Base-by-base conservation (phyloP, 1,284 basidiomycete genomes). In the Trametes pubescens region DNA sequence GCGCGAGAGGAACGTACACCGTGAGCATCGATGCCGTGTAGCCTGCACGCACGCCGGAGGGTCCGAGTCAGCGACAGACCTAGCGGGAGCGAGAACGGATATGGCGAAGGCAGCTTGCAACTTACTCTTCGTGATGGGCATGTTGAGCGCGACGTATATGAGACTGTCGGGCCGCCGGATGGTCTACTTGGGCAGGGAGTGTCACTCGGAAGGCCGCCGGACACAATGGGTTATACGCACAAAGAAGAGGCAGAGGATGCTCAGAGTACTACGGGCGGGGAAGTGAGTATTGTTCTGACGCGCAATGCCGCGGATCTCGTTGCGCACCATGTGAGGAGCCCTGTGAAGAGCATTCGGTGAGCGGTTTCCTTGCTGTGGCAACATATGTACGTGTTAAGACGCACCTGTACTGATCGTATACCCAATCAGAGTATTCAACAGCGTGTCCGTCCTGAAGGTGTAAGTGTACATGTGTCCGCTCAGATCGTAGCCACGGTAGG, bases 361-460 rank as follows among this genome's bases (percentile, higher is more conserved):
- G 29, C 22, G 26, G 7, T 4, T 9, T 2, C 2, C 21, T 8
- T 13, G 29, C 1, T 18, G 26, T 24, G 10, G 29, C 3, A 49
- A 2, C 18, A 14, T 14, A 46, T 22, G 24, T 14, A 6, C 14
- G 29, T 4, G 18, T 5, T 2, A 21, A 4, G 24, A n/a, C 38
- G 21, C 26, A 53, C 52, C 52, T 4, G 52, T 53, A 22, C 40
- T 53, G 21, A 53, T 35, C 22, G 52, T 53, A 14, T 53, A 53
- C 22, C 29, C 37, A 13, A 53, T 53, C 22, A 53, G 52, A 4
- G 34, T 34, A 22, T 53, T 53, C 37, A 53, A 11, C 16, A 53
- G 3, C 37, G 52, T 40, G 13, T 53, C 37, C 5, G 52, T 53
- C 5, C 52, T 53, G 16, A 21, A 47, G 21, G 22, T 22, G 44